Base-by-base conservation (phyloP, 2,329 filamentous ascomycete genomes). In the Fusarium bactridioides region DNA sequence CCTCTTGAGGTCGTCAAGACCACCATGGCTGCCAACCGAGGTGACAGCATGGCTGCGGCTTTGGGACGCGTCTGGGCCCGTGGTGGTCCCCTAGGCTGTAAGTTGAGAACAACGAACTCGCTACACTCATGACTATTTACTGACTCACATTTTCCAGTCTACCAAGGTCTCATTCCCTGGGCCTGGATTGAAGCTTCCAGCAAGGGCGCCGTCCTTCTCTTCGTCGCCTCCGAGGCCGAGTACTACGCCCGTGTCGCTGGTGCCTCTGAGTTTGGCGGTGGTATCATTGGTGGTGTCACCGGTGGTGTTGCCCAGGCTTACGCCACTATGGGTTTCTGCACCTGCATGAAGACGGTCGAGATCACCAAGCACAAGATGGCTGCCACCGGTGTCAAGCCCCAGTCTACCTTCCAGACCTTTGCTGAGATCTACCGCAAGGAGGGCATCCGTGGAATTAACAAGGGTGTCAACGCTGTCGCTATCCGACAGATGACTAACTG, bases 131-230 rank as follows among this genome's bases (percentile, higher is more conserved):
- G 23, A 55, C 37, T 16, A 27, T 48, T 35, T 60, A 55, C 79
- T 81, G 69, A 81, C 75, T 50, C 54, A 67, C 43, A 50, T 43
- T 41, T 47, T 75, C n/a, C n/a, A 98, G 95, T 98, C 88, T 99
- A 98, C 89, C 96, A 99, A 88, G 96, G 96, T 84, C 93, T 99
- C 79, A 98, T 99, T 83, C 96, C 96, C 74, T 98, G 95, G 95
- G 96, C 96, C 84, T 99, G 96, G 96, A 98, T 99, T 86, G 96
- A 99, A 90, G 96, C 96, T 82, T 98, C 95, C 80, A 98, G 96
- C 86, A 99, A 99, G 87, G 96, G 96, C 82, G 96, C 96, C 79
- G 96, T 99, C 78, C 93, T 99, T 80, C 93, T 99, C 84, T 99
- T 99, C 86, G 95, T 99, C 83, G 96, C 96, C 76, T 97, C 95